phyloP scores from a whole-genome alignment of 2,329 filamentous ascomycete species.

The Phyllosticta citribraziliensis region DNA sequence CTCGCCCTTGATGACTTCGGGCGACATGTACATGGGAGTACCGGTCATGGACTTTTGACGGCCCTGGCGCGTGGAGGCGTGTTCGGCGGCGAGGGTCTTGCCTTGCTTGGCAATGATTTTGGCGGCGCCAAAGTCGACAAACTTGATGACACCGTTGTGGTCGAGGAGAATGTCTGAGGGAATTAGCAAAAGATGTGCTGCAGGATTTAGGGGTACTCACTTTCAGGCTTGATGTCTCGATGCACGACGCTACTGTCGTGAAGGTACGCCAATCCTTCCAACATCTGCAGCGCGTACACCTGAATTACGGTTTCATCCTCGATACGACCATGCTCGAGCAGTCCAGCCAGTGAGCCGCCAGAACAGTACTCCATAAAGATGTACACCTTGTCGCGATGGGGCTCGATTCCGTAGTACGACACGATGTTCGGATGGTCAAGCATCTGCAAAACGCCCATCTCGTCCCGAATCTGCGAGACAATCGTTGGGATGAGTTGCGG shows the following conservation, averaged over 20 bases:
- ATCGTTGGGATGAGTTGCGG: slow-evolving; percentile 92
- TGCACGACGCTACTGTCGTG: slow-evolving; percentile 89
- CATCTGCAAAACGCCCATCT: slow-evolving; percentile 93
- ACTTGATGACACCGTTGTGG: slow-evolving; percentile 97
- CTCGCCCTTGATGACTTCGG: slow-evolving; percentile 92
- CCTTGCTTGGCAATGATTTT: slow-evolving; percentile 94
- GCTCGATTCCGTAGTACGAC: slow-evolving; percentile 95
- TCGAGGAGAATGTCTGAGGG: slow-evolving; percentile 78
- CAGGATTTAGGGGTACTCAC: slow-evolving; percentile 42
- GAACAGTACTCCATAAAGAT: slow-evolving; percentile 99
- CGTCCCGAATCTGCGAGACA: slow-evolving; percentile 86
- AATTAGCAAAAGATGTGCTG: slow-evolving; percentile 14
- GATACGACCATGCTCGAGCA: slow-evolving; percentile 91
- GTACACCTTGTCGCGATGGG: slow-evolving; percentile 97
- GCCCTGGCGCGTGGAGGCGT: slow-evolving; percentile 41
- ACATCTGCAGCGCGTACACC: slow-evolving; percentile 88
- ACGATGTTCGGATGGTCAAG: slow-evolving; percentile 97
- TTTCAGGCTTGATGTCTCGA: slow-evolving; percentile 96
- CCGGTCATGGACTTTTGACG: slow-evolving; percentile 87
- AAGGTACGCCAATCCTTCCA: slow-evolving; percentile 88
- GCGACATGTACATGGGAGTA: slow-evolving; percentile 99
- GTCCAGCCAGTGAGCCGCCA: slow-evolving; percentile 77
- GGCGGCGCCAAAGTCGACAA: slow-evolving; percentile 94
- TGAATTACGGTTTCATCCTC: slow-evolving; percentile 97
- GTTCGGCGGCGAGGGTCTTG: slow-evolving; percentile 65